phyloP scores from a whole-genome alignment of 805 yeast species.

The Isabelozyma gotoi region DNA sequence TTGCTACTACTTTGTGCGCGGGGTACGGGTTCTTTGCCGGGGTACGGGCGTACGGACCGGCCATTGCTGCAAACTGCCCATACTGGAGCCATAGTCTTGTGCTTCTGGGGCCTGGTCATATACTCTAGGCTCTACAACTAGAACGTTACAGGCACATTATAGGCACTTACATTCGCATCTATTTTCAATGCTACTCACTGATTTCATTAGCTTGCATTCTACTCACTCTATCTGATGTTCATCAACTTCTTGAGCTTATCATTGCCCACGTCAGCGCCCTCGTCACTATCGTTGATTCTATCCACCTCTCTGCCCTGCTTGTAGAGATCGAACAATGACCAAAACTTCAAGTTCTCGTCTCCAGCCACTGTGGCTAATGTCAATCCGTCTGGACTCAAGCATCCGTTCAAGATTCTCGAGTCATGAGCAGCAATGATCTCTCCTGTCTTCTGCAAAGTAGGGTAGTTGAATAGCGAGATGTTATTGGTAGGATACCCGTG shows the following conservation, averaged over 20 bases:
- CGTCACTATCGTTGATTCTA: slow-evolving; percentile 12
- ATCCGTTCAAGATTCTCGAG: slow-evolving; percentile 77
- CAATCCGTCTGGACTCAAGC: slow-evolving; percentile 85
- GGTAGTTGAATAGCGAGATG: slow-evolving; percentile 80
- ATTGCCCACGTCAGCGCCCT: slow-evolving; percentile 4
- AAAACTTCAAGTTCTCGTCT: slow-evolving; percentile 93
- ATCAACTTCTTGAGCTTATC: slow-evolving; percentile 6
- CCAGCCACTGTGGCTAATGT: slow-evolving; percentile 94
- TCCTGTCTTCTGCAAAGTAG: slow-evolving; percentile 82
- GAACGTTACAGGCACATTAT: too few species aligned
- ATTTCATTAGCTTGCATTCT: too few species aligned
- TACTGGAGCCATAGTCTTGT: too few species aligned
- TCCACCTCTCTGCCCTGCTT: slow-evolving; percentile 21
- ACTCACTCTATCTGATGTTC: slow-evolving; percentile 6
- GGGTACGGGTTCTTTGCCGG: too few species aligned
- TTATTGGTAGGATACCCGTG: slow-evolving; percentile 92
- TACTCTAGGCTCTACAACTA: too few species aligned
- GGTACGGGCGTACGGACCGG: too few species aligned
- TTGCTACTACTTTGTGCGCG: too few species aligned
- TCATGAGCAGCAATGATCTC: slow-evolving; percentile 87
- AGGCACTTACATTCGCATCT: too few species aligned
- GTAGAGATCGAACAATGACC: slow-evolving; percentile 76
- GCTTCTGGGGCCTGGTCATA: too few species aligned
- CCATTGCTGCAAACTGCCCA: too few species aligned
- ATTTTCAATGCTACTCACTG: too few species aligned